Evolutionary conservation across 768 basidiomycete species (phyloP).

Genomic region (Tulasnella sp.): DNA sequence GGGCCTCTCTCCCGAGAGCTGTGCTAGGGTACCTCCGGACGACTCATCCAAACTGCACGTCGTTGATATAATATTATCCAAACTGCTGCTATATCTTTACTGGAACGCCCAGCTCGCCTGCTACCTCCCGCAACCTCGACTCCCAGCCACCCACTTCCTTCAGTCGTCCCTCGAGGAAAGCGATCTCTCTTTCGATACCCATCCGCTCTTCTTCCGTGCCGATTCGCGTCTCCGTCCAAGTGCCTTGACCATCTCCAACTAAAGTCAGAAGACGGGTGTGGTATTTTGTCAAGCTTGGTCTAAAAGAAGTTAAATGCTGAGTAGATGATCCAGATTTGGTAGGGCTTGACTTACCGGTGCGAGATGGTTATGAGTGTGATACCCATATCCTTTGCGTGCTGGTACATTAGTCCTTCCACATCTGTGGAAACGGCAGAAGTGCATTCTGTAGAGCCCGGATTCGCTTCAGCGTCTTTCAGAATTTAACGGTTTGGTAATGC

Average conservation of each 20-base stretch:
- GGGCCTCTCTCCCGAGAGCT: too few species aligned
- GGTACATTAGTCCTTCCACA: slow-evolving; percentile 95
- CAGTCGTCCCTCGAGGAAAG: slow-evolving; percentile 64
- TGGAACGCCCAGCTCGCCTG: slow-evolving; percentile 51
- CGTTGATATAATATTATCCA: background rate
- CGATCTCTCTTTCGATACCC: slow-evolving; percentile 77
- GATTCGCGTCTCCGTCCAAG: slow-evolving; percentile 72
- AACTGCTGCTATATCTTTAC: slow-evolving; percentile 20
- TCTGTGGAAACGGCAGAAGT: slow-evolving; percentile 96
- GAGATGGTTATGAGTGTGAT: slow-evolving; percentile 95
- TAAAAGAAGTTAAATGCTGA: slow-evolving; percentile 39
- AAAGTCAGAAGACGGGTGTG: slow-evolving; percentile 86
- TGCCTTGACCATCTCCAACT: slow-evolving; percentile 67
- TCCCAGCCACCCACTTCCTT: slow-evolving; percentile 77
- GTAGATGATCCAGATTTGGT: background rate
- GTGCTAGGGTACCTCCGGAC: background rate
- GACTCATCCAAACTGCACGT: background rate
- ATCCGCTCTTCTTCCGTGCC: slow-evolving; percentile 74
- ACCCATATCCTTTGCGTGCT: slow-evolving; percentile 82
- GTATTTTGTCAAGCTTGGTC: slow-evolving; percentile 85
- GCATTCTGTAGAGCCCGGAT: slow-evolving; percentile 61
- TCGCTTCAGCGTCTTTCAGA: background rate
- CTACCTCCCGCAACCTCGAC: slow-evolving; percentile 64
- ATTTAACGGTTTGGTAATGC: slow-evolving; percentile 40
- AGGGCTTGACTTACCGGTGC: slow-evolving; percentile 59